These are phyloP conservation scores for Aureobasidium vineae DNA, from an alignment of 2,329 filamentous ascomycete species.

Conservation along the genomic window DNA sequence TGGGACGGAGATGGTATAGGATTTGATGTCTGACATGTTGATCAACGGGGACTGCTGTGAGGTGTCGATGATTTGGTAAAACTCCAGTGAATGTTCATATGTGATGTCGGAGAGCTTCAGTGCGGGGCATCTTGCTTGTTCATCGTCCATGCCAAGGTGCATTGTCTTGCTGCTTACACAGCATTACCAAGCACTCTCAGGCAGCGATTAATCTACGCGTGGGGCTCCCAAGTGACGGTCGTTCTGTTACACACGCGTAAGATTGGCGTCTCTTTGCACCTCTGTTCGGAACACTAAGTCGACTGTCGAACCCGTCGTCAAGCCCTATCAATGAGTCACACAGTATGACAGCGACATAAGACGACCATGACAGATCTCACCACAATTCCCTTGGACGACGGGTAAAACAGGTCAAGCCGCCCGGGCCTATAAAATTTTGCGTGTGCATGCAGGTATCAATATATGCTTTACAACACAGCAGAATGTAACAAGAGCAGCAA, in stretches of 20 bases:
- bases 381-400: background rate
- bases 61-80: background rate
- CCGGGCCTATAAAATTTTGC: background rate
- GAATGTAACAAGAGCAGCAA: background rate
- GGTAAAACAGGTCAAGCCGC: background rate
- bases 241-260: too few relatives aligned
- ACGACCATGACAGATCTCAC: background rate
- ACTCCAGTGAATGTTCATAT: background rate
- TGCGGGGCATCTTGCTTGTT: background rate
- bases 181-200: slow-evolving; percentile 5
- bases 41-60: too few relatives aligned
- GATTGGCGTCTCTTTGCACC: too few relatives aligned
- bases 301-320: background rate
- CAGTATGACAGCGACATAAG: background rate
- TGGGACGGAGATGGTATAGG: background rate
- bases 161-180: background rate
- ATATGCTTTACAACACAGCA: background rate
- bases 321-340: background rate
- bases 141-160: background rate
- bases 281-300: too few relatives aligned
- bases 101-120: too few relatives aligned
- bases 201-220: background rate
- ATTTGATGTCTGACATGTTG: slow-evolving; percentile 3
- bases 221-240: too few relatives aligned
- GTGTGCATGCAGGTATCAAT: background rate